Evolutionary conservation across 345 rosid species (phyloP), one percentile per base, ranked within the genome.

Genomic region (Abelmoschus esculentus): DNA sequence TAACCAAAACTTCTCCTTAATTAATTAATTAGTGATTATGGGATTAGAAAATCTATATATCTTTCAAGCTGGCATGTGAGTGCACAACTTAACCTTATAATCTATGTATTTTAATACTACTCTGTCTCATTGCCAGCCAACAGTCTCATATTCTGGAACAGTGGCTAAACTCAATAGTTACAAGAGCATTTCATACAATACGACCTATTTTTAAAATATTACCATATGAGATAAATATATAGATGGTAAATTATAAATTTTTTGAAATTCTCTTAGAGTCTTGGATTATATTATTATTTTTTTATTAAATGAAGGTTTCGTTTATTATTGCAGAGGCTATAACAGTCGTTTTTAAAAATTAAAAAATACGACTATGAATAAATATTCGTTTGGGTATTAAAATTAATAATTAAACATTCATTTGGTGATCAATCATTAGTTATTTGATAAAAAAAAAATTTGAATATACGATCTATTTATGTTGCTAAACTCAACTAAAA

Each of bases 141-240:
- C 85, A 73, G 88, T 80, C 84, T 79, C 83, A 44, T 8, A 70
- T 73, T 54, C 50, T 72, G 86, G 81, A 83, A 81, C 86, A 82
- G 26, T 32, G 7, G n/a, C 62, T 29, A 32, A 34, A 17, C 18
- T 17, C 28, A 26, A 49, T 7, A 26, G 28, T 66, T 15, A 7
- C 5, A 64, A 44, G 19, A 15, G 15, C 7, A 50, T 52, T 52
- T 17, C 56, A 6, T 56, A 22, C 26, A 53, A 53, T 2, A 5
- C 8, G 15, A 1, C 11, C 53, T 49, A 14, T 13, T 49, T 49
- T 46, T 12, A 36, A 36, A 36, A 36, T 13, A 5, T 46, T 11
- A 14, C 52, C 5, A 46, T 12, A 46, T 46, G 52, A 46, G 52
- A 46, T 12, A 46, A 46, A 46, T 0, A 46, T 46, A 46, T 44